Evolutionary conservation across 192 early-diverging fungal genomes (phyloP).

Genomic region (Podila epicladia): DNA sequence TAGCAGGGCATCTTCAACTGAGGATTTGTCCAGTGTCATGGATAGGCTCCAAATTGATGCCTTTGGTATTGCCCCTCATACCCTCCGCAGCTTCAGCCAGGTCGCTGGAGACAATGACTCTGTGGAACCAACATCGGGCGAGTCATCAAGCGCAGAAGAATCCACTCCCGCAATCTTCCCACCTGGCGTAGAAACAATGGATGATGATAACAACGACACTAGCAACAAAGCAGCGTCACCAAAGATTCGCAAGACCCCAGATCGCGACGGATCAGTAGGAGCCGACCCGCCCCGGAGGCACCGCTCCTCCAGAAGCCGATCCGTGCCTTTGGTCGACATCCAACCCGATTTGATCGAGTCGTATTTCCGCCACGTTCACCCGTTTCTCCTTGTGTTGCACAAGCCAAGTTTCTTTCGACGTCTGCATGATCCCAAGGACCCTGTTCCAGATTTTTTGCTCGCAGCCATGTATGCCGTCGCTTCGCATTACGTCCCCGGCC

Average conservation of each 20-base stretch:
- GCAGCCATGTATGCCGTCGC: slow-evolving; percentile 65
- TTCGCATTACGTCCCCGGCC: slow-evolving; percentile 42
- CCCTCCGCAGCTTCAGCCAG: slow-evolving; percentile 37
- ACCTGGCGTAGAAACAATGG: background rate
- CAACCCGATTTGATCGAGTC: slow-evolving; percentile 43
- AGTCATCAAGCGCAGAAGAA: slow-evolving; percentile 17
- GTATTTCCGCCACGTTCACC: slow-evolving; percentile 65
- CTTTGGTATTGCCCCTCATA: slow-evolving; percentile 40
- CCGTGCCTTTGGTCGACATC: slow-evolving; percentile 30
- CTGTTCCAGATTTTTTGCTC: slow-evolving; percentile 57
- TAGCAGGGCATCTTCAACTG: slow-evolving; percentile 12
- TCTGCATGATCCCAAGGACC: slow-evolving; percentile 52
- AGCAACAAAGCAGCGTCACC: background rate
- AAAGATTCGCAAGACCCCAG: slow-evolving; percentile 4
- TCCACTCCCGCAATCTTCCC: background rate
- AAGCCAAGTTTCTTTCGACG: slow-evolving; percentile 58
- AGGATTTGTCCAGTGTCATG: slow-evolving; percentile 42
- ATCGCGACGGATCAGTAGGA: slow-evolving; percentile 1
- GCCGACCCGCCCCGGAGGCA: slow-evolving; percentile 11
- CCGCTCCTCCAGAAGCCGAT: slow-evolving; percentile 23
- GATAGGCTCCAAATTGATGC: slow-evolving; percentile 38
- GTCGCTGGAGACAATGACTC: slow-evolving; percentile 43
- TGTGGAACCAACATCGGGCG: slow-evolving; percentile 24
- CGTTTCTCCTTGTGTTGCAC: slow-evolving; percentile 61
- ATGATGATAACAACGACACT: background rate